Conservation (phyloP, 192 early-diverging fungal genomes). For the Dispira parvispora region DNA sequence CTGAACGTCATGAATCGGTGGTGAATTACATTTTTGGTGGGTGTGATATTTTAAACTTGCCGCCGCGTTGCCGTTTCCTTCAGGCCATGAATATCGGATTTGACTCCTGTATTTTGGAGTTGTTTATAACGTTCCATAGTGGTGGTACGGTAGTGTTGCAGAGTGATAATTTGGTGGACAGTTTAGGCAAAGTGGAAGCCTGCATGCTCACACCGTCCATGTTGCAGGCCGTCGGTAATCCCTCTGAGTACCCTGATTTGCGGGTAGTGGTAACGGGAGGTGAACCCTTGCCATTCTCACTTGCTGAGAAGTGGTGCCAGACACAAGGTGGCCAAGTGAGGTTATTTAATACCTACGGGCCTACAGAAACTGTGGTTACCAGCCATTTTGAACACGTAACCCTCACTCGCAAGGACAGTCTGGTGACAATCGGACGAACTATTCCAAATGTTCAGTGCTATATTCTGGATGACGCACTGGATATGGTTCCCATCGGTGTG, state of each 20-base stretch:
- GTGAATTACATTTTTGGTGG: not conserved
- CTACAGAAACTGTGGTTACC: not conserved
- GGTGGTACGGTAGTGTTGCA: conserved; percentile 6
- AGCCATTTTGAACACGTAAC: not conserved
- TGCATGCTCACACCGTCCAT: not conserved
- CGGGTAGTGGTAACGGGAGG: not conserved
- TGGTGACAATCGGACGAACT: not conserved
- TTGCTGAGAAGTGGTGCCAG: not conserved
- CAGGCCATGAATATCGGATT: conserved; percentile 6
- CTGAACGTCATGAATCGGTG: not conserved
- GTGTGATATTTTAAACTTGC: not conserved
- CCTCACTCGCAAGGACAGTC: not conserved
- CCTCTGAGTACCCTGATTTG: not conserved
- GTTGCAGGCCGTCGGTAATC: not conserved
- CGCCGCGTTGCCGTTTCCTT: not conserved
- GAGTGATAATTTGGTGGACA: not conserved
- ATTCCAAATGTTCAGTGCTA: not conserved
- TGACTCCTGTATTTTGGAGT: not conserved
- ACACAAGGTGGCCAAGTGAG: too few relatives aligned
- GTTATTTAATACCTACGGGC: not conserved
- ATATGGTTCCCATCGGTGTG: not conserved
- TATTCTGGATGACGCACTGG: not conserved
- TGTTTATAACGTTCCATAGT: not conserved
- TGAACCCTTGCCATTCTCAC: not conserved
- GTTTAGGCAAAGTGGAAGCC: not conserved